Base-by-base conservation (phyloP, 352 stramenopile genomes). In the Peronospora farinosa region DNA sequence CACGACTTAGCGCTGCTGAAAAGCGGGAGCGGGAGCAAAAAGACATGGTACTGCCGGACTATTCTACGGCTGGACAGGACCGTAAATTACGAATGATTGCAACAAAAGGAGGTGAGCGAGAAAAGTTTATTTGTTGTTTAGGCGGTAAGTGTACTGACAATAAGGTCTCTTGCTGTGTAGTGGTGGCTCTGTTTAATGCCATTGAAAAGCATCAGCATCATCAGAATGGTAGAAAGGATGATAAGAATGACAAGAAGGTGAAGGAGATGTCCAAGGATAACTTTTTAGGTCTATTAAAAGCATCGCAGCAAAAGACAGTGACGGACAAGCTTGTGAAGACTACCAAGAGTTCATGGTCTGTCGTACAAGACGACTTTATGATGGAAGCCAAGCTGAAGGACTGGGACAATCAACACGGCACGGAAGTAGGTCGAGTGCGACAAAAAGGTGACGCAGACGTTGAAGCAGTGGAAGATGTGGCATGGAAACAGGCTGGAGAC, bases 351-450 rank as follows among this genome's bases (percentile, higher is more conserved):
- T 72, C 71, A 40, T 91, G 80, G 80, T 84, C 78, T 6, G 75
- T 92, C n/a, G 70, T 92, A 16, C 76, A 89, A 56, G 81, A 92
- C 54, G 75, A 89, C 48, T 92, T 82, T 49, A 88, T 92, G 76
- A 92, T 92, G 81, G 74, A 64, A 40, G 81, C 81, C 25, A 92
- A 92, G 65, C 64, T 89, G 21, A 92, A 89, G 63, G 81, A 92
- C 68, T 92, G 78, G 76, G 78, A 90, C 49, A 69, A 69, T 39
- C 69, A 74, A 25, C 65, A 82, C 57, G 68, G 71, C 47, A 78
- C 54, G 6, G 68, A 82, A 50, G 38, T 70, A 3, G 71, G 71
- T 28, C 66, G 71, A 41, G 63, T 70, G 41, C 68, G 60, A 39
- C 41, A 64, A 48, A 56, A 54, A 11, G 76, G 79, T 19, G 74